Base-by-base conservation (phyloP, 306 rosid species). In the Fragaria ananassa region DNA sequence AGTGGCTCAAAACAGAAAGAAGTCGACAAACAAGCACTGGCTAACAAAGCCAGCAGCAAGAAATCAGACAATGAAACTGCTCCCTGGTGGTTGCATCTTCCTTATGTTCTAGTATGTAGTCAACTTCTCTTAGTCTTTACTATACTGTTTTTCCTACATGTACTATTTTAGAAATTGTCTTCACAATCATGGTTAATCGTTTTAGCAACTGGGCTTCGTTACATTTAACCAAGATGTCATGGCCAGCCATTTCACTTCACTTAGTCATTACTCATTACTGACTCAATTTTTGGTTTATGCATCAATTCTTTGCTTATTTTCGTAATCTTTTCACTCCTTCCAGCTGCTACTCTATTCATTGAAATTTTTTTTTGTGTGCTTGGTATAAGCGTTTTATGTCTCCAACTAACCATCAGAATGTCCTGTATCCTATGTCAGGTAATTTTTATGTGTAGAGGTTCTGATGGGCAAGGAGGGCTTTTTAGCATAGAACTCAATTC, bases 81-180 rank as follows among this genome's bases (percentile, higher is more conserved):
- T 85, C 65, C 70, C 39, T 90, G 97, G 97, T 92, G 96, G 98
- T 78, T 57, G 85, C 85, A 82, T 23, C 96, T 95, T 77, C 91
- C 86, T 78, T 89, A 85, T 80, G 97, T 90, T 86, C 87, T 92
- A n/a, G 98, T 95, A 84, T 34, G 96, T 86, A 15, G 31, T 45
- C 35, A 5, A 39, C 53, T 71, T 57, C n/a, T 37, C 62, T n/a
- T 10, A 4, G 10, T 46, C 51, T 66, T 67, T 29, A 53, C 45
- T 12, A 3, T 9, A 0, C 0, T 27, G 44, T 39, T 35, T 37
- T 10, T 19, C 60, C 4, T 10, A 23, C 21, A 8, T 49, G 17
- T 1, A 6, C 10, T 41, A 61, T 58, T 21, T 60, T 69, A 27
- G 47, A n/a, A 23, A 34, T 1, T 34, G 1, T 31, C 47, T 47